Evolutionary conservation across 2,329 filamentous ascomycete species (phyloP).

Genomic region (Fusarium verrucosum): DNA sequence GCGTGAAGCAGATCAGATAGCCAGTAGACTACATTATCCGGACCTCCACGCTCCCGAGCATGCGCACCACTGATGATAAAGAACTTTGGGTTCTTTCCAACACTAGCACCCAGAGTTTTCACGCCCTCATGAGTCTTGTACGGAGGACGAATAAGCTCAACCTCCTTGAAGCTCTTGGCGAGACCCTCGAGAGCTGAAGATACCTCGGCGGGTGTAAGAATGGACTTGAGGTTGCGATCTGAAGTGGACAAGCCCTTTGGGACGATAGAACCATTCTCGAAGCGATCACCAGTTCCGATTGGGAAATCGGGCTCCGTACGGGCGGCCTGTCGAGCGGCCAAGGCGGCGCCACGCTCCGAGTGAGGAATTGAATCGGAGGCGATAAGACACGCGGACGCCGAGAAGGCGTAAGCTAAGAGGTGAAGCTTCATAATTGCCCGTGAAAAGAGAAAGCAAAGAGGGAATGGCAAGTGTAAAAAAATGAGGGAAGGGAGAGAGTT

Average conservation of each 20-base stretch:
- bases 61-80: constrained; percentile 65
- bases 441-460: background rate
- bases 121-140: constrained; percentile 56
- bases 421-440: constrained; percentile 45
- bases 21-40: constrained; percentile 67
- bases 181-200: constrained; percentile 56
- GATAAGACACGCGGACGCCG: constrained; percentile 50
- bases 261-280: constrained; percentile 50
- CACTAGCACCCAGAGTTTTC: constrained; percentile 52
- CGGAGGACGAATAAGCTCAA: constrained; percentile 54
- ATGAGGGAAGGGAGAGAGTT: background rate
- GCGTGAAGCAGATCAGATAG: constrained; percentile 65
- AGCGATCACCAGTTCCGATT: constrained; percentile 56
- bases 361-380: constrained; percentile 48
- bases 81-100: constrained; percentile 59
- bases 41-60: constrained; percentile 65
- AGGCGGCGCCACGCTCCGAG: constrained; percentile 14
- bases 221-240: constrained; percentile 51
- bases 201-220: constrained; percentile 58
- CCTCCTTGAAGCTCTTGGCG: constrained; percentile 49
- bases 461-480: background rate
- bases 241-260: constrained; percentile 49
- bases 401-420: constrained; percentile 34
- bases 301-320: constrained; percentile 45
- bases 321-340: constrained; percentile 16